These are phyloP conservation scores for Mortierella polycephala DNA, from an alignment of 371 early-diverging fungal genomes.

Conservation along the genomic window DNA sequence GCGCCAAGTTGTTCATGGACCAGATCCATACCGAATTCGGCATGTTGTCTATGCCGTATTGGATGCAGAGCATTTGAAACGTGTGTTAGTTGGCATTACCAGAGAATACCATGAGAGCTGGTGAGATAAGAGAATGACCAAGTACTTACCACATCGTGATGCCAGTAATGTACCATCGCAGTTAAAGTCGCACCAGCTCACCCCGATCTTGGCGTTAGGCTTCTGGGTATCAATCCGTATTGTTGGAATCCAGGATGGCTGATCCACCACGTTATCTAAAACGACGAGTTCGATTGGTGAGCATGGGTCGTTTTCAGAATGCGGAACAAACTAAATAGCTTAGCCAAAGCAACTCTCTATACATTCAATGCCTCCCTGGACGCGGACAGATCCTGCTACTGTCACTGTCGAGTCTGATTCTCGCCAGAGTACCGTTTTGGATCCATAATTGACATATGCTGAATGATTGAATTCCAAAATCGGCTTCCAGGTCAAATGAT, in stretches of 20 bases:
- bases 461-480: constrained; percentile 35
- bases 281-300: too few relatives aligned
- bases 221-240: constrained; percentile 39
- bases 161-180: constrained; percentile 49
- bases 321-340: background rate
- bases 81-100: background rate
- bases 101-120: background rate
- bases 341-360: background rate
- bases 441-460: constrained; percentile 37
- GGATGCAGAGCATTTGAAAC: background rate
- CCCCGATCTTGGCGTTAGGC: constrained; percentile 50
- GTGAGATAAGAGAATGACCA: background rate
- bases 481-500: constrained; percentile 40
- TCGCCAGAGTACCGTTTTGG: constrained; percentile 45
- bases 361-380: constrained; percentile 47
- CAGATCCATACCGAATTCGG: constrained; percentile 51
- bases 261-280: constrained; percentile 39
- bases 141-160: constrained; percentile 42
- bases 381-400: constrained; percentile 16
- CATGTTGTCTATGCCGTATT: constrained; percentile 35
- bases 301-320: background rate
- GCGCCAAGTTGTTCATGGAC: constrained; percentile 30
- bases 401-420: constrained; percentile 42
- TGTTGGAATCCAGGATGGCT: constrained; percentile 41
- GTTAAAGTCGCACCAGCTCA: constrained; percentile 53